Evolutionary conservation across 116 monocot species (phyloP).

Genomic region (Posidonia oceanica): DNA sequence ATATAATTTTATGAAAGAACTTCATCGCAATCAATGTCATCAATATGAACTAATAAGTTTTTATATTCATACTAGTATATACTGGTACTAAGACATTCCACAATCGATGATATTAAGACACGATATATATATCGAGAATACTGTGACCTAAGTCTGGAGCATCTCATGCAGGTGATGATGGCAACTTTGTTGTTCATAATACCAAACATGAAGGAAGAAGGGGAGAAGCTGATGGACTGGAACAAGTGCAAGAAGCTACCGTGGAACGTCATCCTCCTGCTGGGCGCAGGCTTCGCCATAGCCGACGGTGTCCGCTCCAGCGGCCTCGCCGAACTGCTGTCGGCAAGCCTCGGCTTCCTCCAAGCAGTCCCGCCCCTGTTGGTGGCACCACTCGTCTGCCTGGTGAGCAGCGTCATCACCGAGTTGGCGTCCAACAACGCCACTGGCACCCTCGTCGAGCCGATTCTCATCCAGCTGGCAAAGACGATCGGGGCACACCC

Average conservation of each 20-base stretch:
- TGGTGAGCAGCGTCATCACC: conserved; percentile 58
- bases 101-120: too few relatives aligned
- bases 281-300: conserved; percentile 87
- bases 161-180: conserved; percentile 65
- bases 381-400: conserved; percentile 49
- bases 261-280: conserved; percentile 79
- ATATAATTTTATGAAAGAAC: too few relatives aligned
- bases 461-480: conserved; percentile 69
- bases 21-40: too few relatives aligned
- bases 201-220: conserved; percentile 58
- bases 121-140: too few relatives aligned
- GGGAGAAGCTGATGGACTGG: conserved; percentile 98
- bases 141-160: too few relatives aligned
- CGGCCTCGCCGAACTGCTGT: conserved; percentile 67
- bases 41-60: too few relatives aligned
- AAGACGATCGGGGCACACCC: conserved; percentile 55
- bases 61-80: too few relatives aligned
- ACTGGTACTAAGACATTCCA: too few relatives aligned
- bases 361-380: conserved; percentile 32
- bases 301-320: conserved; percentile 67
- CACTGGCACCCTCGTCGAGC: conserved; percentile 65
- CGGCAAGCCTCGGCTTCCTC: conserved; percentile 50
- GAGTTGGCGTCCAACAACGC: conserved; percentile 91
- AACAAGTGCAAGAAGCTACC: conserved; percentile 92
- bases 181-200: conserved; percentile 72